Percentiles rank a stretch among this genome's conserved stretches.
These are phyloP conservation scores for Neonectria neomacrospora DNA, from an alignment of 2,329 filamentous ascomycete genomes.

Conservation along the genomic window DNA sequence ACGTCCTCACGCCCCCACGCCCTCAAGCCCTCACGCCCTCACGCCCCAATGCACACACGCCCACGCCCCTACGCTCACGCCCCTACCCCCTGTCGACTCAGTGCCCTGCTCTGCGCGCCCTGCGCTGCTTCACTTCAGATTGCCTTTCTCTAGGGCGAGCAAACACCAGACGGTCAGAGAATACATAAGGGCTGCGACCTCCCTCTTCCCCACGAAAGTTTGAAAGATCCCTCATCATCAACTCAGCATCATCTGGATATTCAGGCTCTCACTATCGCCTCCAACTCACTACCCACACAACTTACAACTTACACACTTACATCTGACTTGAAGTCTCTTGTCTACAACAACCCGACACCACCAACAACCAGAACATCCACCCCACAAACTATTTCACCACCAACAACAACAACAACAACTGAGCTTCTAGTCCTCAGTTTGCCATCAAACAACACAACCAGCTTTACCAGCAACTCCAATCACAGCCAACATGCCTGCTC, in stretches of 20 bases:
- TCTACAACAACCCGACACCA: constrained; percentile 29
- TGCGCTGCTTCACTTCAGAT: constrained; percentile 48
- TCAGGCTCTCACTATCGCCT: constrained; percentile 34
- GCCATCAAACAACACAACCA: constrained; percentile 24
- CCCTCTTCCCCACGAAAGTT: constrained; percentile 40
- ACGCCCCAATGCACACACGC: constrained; percentile 7
- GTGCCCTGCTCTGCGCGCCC: constrained; percentile 45
- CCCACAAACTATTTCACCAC: constrained; percentile 10
- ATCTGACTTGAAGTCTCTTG: constrained; percentile 22
- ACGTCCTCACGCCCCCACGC: constrained; percentile 7
- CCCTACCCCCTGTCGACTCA: constrained; percentile 37
- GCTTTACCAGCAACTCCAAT: constrained; percentile 31
- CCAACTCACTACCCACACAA: constrained; percentile 15
- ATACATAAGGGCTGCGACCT: constrained; percentile 48
- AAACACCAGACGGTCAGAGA: constrained; percentile 45
- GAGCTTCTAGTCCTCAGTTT: constrained; percentile 39
- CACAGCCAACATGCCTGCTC: constrained; percentile 61
- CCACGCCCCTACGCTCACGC: constrained; percentile 9
- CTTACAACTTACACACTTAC: constrained; percentile 2
- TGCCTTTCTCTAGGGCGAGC: constrained; percentile 46
- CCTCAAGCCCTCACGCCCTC: constrained; percentile 9
- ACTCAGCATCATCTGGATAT: constrained; percentile 36
- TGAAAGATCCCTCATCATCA: constrained; percentile 37
- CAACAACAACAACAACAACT: constrained; percentile 38
- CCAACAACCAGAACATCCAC: constrained; percentile 13